Evolutionary conservation across 805 yeast genomes (phyloP).

Genomic region (Wickerhamiella kurtzmanii): DNA sequence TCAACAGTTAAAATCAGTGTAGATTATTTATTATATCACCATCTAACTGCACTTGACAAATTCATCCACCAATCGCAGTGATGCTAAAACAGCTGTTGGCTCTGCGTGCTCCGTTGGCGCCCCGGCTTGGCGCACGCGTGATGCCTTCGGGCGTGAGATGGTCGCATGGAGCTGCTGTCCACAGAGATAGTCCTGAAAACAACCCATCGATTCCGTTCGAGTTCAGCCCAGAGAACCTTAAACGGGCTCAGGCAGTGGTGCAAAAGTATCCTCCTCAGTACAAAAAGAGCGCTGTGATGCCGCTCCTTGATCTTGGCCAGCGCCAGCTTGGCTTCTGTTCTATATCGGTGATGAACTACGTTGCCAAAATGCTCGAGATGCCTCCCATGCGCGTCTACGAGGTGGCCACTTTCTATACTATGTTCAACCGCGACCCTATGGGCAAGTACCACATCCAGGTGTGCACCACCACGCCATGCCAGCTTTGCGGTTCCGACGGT

Average conservation of each 20-base stretch:
- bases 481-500: constrained; percentile 69
- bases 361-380: constrained; percentile 69
- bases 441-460: constrained; percentile 75
- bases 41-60: neutral
- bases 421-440: constrained; percentile 78
- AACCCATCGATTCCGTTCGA: constrained; percentile 58
- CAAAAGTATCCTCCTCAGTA: constrained; percentile 76
- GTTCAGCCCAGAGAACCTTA: constrained; percentile 49
- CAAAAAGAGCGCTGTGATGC: constrained; percentile 82
- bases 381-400: constrained; percentile 92
- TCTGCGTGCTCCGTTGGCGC: neutral
- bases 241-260: constrained; percentile 58
- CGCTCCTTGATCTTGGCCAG: constrained; percentile 73
- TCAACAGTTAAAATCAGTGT: too few species aligned
- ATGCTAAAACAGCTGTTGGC: neutral
- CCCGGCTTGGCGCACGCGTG: neutral
- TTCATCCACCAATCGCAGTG: neutral
- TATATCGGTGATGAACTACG: constrained; percentile 78
- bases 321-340: constrained; percentile 80
- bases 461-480: constrained; percentile 85
- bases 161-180: constrained; percentile 31
- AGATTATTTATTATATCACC: neutral
- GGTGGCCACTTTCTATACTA: constrained; percentile 84
- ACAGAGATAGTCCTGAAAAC: constrained; percentile 58
- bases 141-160: neutral